phyloP scores from a whole-genome alignment of 176 grass and related monocot genomes.

The Avena eriantha region DNA sequence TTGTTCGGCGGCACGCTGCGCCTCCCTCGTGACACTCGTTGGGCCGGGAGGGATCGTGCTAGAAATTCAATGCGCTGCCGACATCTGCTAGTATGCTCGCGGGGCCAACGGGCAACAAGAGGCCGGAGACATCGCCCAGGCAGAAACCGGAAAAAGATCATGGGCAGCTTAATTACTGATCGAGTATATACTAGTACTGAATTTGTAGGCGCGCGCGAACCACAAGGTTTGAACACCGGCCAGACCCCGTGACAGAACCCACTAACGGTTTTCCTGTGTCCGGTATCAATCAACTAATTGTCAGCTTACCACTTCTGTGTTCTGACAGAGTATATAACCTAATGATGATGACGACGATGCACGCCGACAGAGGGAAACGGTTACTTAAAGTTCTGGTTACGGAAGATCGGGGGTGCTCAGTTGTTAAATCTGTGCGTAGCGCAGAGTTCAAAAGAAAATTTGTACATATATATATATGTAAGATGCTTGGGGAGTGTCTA shows the following conservation, averaged over 20 bases:
- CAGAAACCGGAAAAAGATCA: too few species aligned
- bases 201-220: not conserved
- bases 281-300: not conserved
- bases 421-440: not conserved
- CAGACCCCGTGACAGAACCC: too few species aligned
- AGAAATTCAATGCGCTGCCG: not conserved
- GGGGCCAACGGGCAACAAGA: too few species aligned
- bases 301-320: not conserved
- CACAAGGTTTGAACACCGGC: too few species aligned
- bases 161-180: too few species aligned
- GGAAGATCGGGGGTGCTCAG: not conserved
- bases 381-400: not conserved
- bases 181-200: not conserved
- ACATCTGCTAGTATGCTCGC: too few species aligned
- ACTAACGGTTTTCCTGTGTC: constrained; percentile 20
- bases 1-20: not conserved
- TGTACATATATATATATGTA: too few species aligned
- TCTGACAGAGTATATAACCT: constrained; percentile 16
- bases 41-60: not conserved
- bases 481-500: not conserved
- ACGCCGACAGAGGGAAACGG: not conserved
- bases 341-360: constrained; percentile 22
- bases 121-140: too few species aligned
- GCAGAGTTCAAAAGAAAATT: not conserved
- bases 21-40: not conserved